These are phyloP conservation scores for Fraxinus paxiana DNA, from an alignment of 305 asterid species.

Conservation along the genomic window DNA sequence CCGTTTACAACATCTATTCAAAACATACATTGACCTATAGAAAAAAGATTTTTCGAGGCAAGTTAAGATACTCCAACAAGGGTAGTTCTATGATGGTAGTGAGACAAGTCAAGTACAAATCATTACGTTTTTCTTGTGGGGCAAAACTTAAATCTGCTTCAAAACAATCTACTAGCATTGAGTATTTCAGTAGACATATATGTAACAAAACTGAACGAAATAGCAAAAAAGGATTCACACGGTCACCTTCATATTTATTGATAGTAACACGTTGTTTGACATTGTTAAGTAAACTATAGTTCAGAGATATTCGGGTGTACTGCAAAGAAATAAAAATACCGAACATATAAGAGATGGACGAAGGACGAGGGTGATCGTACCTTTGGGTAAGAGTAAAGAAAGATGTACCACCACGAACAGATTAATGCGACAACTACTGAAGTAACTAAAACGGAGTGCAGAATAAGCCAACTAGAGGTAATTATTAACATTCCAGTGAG, in stretches of 20 bases:
- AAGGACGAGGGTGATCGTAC: conserved; percentile 26
- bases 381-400: conserved; percentile 85
- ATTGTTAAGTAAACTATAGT: not conserved
- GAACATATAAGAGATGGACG: not conserved
- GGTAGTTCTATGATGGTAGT: not conserved
- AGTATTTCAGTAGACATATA: not conserved
- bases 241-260: not conserved
- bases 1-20: not conserved
- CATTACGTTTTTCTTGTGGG: not conserved
- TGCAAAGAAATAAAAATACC: not conserved
- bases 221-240: not conserved
- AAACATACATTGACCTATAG: not conserved
- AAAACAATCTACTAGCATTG: not conserved
- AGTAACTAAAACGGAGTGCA: conserved; percentile 51
- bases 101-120: not conserved
- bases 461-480: conserved; percentile 63
- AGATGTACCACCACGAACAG: conserved; percentile 81
- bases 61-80: not conserved
- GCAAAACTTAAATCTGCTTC: not conserved
- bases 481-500: conserved; percentile 57
- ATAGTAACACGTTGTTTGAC: not conserved
- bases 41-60: not conserved
- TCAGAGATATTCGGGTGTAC: not conserved
- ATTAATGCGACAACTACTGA: conserved; percentile 41
- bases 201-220: not conserved